Conservation (phyloP, 495 filamentous ascomycete genomes). For the Lasiosphaeris hirsuta region DNA sequence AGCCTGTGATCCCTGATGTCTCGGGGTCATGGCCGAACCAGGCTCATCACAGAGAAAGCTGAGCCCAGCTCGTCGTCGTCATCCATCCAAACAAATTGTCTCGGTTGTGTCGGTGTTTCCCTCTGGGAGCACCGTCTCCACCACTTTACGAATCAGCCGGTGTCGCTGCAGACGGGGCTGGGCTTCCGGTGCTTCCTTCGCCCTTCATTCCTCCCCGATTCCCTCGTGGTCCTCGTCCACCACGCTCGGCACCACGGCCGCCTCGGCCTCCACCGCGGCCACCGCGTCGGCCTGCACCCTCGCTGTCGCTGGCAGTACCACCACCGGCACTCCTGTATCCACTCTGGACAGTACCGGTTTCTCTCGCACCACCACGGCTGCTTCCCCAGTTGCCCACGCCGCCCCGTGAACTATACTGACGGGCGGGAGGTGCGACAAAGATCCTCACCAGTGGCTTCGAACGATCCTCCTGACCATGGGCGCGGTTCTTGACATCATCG, state of each 20-base stretch:
- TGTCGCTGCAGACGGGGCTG: conserved; percentile 49
- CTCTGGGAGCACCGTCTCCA: not conserved
- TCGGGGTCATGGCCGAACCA: too few relatives aligned
- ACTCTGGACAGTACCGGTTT: conserved; percentile 41
- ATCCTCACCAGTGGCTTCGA: conserved; percentile 76
- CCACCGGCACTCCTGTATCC: conserved; percentile 72
- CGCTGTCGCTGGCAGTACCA: conserved; percentile 71
- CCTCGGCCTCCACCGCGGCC: conserved; percentile 62
- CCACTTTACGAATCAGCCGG: conserved; percentile 45
- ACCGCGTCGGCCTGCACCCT: conserved; percentile 61
- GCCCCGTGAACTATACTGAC: conserved; percentile 49
- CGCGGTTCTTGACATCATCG: conserved; percentile 66
- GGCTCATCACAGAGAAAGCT: too few relatives aligned
- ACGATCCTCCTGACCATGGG: conserved; percentile 52
- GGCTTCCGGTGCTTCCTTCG: conserved; percentile 48
- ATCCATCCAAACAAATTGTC: too few relatives aligned
- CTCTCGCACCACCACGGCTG: conserved; percentile 54
- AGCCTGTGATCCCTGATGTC: too few relatives aligned
- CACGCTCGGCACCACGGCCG: conserved; percentile 49
- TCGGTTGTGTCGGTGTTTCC: too few relatives aligned
- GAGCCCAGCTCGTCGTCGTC: too few relatives aligned
- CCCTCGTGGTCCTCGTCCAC: conserved; percentile 55
- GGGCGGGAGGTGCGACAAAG: conserved; percentile 61
- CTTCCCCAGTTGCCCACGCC: conserved; percentile 73
- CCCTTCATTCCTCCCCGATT: conserved; percentile 58